Evolutionary conservation across 495 filamentous ascomycete species (phyloP).

Genomic region (Tuber calosporum): DNA sequence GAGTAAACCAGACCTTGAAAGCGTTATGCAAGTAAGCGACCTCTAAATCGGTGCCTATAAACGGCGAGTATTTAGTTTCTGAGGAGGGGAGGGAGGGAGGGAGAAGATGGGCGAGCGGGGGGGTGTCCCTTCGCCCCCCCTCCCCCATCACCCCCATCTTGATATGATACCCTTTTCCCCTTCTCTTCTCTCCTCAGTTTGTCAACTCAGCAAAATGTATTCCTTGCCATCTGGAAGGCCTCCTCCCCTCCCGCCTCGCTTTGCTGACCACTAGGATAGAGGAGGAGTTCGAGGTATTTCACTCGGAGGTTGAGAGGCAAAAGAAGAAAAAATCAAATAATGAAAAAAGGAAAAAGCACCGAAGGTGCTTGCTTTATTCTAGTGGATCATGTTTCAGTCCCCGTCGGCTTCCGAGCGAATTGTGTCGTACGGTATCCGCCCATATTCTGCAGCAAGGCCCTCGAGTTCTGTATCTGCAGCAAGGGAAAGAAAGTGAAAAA

Average conservation of each 20-base stretch:
- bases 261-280: neutral
- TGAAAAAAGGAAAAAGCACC: constrained; percentile 23
- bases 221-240: constrained; percentile 13
- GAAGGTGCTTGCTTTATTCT: constrained; percentile 12
- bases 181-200: neutral
- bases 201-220: constrained; percentile 14
- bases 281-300: neutral
- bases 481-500: neutral
- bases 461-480: neutral
- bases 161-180: neutral
- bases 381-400: constrained; percentile 26
- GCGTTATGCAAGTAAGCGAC: constrained; percentile 37
- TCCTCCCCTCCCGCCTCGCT: neutral
- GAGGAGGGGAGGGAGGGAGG: neutral
- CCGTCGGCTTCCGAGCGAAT: constrained; percentile 10
- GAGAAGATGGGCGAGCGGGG: constrained; percentile 6
- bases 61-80: neutral
- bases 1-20: constrained; percentile 8
- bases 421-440: neutral
- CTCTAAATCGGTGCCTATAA: constrained; percentile 17
- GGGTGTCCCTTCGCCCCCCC: constrained; percentile 3
- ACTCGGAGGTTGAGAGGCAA: neutral
- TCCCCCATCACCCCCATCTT: neutral
- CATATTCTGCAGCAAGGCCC: neutral
- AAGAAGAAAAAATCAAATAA: constrained; percentile 23